phyloP scores from a whole-genome alignment of 306 rosid genomes.

The Arachis hypogaea region DNA sequence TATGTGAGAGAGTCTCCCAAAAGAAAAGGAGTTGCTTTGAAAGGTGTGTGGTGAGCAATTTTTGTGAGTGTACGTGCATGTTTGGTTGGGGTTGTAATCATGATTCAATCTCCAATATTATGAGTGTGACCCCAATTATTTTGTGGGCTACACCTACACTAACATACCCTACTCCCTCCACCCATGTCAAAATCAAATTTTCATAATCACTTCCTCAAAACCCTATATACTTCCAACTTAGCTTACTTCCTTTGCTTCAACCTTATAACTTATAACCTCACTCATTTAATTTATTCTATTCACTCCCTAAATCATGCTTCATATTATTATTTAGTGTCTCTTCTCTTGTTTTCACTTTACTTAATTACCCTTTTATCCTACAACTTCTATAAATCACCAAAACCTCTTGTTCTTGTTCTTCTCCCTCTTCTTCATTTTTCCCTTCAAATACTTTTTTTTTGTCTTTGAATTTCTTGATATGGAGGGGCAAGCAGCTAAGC shows the following conservation, averaged over 20 bases:
- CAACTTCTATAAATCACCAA: slow-evolving; percentile 3
- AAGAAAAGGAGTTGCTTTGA: neutral
- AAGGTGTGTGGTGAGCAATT: neutral
- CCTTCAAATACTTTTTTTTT: no score
- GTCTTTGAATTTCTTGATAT: no score
- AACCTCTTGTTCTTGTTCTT: slow-evolving; percentile 14
- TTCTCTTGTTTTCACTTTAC: slow-evolving; percentile 5
- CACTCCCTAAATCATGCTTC: no score
- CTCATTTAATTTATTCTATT: no score
- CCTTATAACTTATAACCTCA: no score
- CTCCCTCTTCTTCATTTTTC: neutral
- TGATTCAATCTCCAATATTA: slow-evolving; percentile 26
- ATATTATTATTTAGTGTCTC: neutral
- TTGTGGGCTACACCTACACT: slow-evolving; percentile 13
- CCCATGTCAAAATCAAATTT: no score
- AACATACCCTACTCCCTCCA: neutral
- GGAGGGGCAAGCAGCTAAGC: slow-evolving; percentile 34
- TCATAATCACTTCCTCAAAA: neutral
- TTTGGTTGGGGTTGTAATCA: neutral
- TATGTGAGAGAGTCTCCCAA: neutral
- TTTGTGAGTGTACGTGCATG: slow-evolving; percentile 33
- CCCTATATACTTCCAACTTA: slow-evolving; percentile 25
- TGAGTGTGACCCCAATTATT: slow-evolving; percentile 40
- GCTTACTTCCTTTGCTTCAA: no score
- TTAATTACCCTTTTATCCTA: slow-evolving; percentile 4